phyloP scores from a whole-genome alignment of 257 asterid species.

The Penstemon newberryi region DNA sequence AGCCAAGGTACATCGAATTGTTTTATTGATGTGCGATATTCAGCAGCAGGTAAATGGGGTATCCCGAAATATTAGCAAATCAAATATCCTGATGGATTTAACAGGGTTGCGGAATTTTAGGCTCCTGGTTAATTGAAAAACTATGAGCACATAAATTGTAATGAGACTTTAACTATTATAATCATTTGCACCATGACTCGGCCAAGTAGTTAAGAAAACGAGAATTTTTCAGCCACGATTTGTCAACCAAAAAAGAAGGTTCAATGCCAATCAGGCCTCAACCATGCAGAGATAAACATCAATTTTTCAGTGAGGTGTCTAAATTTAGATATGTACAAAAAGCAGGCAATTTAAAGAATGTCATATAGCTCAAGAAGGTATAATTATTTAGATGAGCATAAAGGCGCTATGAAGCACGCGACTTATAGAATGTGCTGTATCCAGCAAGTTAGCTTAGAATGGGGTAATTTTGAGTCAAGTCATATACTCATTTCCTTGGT shows the following conservation, averaged over 20 bases:
- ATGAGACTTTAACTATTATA: constrained; percentile 3
- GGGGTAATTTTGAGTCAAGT: background rate
- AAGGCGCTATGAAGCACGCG: background rate
- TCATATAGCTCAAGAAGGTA: constrained; percentile 10
- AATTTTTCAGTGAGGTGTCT: too few relatives aligned
- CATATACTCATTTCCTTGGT: background rate
- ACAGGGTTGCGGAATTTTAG: background rate
- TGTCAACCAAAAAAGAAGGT: background rate
- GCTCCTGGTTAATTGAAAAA: constrained; percentile 12
- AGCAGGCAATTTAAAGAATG: background rate
- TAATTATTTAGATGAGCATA: too few relatives aligned
- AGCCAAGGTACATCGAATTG: constrained; percentile 23
- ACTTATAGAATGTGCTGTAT: background rate
- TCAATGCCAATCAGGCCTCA: background rate
- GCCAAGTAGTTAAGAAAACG: constrained; percentile 6
- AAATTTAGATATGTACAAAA: too few relatives aligned
- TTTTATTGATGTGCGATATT: constrained; percentile 20
- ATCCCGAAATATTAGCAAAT: constrained; percentile 5
- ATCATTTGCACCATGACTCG: constrained; percentile 16
- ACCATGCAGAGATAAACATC: background rate
- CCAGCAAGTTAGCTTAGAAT: background rate
- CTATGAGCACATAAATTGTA: constrained; percentile 2
- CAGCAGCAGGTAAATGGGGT: constrained; percentile 18
- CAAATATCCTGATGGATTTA: background rate
- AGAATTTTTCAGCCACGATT: background rate